Evolutionary conservation across 495 filamentous ascomycete genomes (phyloP).

Genomic region (Platismatia glauca): DNA sequence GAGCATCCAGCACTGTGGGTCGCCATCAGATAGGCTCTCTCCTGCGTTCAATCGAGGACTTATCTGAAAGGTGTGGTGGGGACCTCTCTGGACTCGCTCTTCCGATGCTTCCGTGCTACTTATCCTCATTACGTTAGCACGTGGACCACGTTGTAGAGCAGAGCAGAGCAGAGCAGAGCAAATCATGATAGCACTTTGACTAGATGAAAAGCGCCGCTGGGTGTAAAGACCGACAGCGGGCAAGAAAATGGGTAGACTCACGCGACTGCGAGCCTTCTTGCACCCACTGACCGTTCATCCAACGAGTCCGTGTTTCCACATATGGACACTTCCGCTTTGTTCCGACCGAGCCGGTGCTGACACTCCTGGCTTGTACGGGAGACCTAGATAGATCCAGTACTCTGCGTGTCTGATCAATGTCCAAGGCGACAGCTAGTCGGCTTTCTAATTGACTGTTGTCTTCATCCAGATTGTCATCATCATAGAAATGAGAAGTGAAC

Average conservation of each 20-base stretch:
- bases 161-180: background rate
- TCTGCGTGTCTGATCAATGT: conserved; percentile 60
- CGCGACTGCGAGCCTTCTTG: conserved; percentile 40
- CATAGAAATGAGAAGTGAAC: conserved; percentile 60
- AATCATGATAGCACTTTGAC: background rate
- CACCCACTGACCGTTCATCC: conserved; percentile 55
- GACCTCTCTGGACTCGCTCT: conserved; percentile 31
- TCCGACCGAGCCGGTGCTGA: conserved; percentile 14
- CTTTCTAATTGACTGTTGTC: conserved; percentile 61
- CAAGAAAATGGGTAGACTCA: conserved; percentile 31
- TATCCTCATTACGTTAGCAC: background rate
- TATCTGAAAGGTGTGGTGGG: conserved; percentile 72
- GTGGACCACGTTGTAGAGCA: background rate
- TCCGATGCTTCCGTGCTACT: conserved; percentile 17
- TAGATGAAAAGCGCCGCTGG: background rate
- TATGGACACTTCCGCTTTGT: conserved; percentile 11
- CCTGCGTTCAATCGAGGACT: conserved; percentile 23
- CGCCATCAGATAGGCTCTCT: conserved; percentile 2
- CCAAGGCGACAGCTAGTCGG: conserved; percentile 72
- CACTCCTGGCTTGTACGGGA: conserved; percentile 8
- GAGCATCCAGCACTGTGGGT: conserved; percentile 71
- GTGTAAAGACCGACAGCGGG: background rate
- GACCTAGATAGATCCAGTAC: conserved; percentile 41
- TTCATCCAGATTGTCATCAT: conserved; percentile 43
- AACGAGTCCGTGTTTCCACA: conserved; percentile 29